These are phyloP conservation scores for Camellia japonica DNA, from an alignment of 148 eudicot genomes.

Conservation along the genomic window DNA sequence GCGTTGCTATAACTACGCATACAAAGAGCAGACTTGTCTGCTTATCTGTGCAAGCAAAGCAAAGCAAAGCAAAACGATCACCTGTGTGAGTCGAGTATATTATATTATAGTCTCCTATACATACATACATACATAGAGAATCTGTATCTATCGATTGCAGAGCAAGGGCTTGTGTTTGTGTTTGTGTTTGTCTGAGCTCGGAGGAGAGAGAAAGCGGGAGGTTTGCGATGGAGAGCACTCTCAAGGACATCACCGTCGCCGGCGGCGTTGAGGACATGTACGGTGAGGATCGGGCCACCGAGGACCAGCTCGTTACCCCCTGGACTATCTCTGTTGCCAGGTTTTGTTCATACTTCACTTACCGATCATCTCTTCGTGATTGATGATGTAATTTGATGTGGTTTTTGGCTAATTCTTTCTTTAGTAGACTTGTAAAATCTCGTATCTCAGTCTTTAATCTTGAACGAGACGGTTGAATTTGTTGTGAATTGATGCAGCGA, in stretches of 20 bases:
- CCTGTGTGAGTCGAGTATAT: too few relatives aligned
- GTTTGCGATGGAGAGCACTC: slow-evolving; percentile 34
- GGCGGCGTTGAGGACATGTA: slow-evolving; percentile 77
- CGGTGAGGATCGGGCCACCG: slow-evolving; percentile 85
- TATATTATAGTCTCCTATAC: not conserved
- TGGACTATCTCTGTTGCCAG: slow-evolving; percentile 87
- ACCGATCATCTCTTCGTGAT: not conserved
- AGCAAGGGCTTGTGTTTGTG: not conserved
- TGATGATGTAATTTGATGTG: not conserved
- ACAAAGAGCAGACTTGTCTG: not conserved
- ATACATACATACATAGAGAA: not conserved
- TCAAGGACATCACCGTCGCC: slow-evolving; percentile 26
- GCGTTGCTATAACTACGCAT: too few relatives aligned
- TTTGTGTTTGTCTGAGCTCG: not conserved
- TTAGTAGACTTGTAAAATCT: not conserved
- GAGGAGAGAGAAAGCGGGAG: slow-evolving; percentile 6
- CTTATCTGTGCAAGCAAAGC: not conserved
- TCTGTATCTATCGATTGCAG: slow-evolving; percentile 12
- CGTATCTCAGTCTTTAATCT: not conserved
- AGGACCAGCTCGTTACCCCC: slow-evolving; percentile 75
- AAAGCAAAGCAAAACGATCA: not conserved
- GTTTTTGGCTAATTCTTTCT: not conserved
- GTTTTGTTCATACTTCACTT: slow-evolving; percentile 11
- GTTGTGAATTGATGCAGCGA: not conserved
- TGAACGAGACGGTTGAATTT: not conserved